A percentile compares a stretch with the other conserved stretches of the same genome.
phyloP scores from a whole-genome alignment of 768 basidiomycete species.

The Sistotremastrum suecicum region DNA sequence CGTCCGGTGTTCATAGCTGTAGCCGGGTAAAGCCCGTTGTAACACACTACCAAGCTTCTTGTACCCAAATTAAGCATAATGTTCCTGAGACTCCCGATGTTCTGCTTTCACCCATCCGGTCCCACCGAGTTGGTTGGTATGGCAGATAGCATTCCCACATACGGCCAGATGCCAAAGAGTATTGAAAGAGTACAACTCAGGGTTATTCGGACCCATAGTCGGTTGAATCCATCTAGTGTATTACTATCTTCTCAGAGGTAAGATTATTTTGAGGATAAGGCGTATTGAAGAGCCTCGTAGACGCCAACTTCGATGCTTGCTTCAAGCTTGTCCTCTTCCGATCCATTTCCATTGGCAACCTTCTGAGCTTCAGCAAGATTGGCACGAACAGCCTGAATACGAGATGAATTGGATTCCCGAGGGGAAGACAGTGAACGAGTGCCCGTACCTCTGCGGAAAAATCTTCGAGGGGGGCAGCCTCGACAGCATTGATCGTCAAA shows the following conservation, averaged over 20 bases:
- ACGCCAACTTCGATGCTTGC: slow-evolving; percentile 92
- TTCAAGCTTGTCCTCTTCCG: slow-evolving; percentile 88
- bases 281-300: slow-evolving; percentile 88
- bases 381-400: slow-evolving; percentile 65
- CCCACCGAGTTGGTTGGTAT: too few species aligned
- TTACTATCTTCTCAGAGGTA: neutral
- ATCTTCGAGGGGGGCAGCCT: slow-evolving; percentile 83
- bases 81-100: too few species aligned
- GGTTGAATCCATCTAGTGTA: too few species aligned
- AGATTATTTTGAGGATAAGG: slow-evolving; percentile 38
- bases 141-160: neutral
- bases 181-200: neutral
- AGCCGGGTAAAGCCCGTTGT: too few species aligned
- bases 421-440: neutral
- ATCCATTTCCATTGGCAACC: slow-evolving; percentile 67
- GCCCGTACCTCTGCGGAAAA: slow-evolving; percentile 76
- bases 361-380: slow-evolving; percentile 82
- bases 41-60: too few species aligned
- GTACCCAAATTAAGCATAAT: too few species aligned
- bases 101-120: too few species aligned
- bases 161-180: neutral
- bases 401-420: slow-evolving; percentile 5
- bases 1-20: too few species aligned
- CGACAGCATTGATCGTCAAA: slow-evolving; percentile 92
- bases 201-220: neutral